A percentile compares a stretch with the other conserved stretches of the same genome.
phyloP scores from a whole-genome alignment of 1,284 basidiomycete species.

The Cutaneotrichosporon cutaneum region DNA sequence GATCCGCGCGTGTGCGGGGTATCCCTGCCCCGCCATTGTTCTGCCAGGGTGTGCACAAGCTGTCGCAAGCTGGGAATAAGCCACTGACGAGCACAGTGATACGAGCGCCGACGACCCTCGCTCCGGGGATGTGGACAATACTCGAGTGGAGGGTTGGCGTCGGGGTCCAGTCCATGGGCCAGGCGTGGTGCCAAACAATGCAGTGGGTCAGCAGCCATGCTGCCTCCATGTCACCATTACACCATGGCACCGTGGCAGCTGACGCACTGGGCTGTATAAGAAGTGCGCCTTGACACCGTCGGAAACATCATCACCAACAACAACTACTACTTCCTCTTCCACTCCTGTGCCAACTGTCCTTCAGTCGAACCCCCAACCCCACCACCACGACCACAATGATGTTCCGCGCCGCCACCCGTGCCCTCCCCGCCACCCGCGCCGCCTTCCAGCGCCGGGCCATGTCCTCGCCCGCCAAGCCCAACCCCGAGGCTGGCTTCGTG shows the following conservation, averaged over 20 bases:
- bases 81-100: no score
- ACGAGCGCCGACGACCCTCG: no score
- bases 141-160: no score
- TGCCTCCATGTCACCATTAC: not conserved
- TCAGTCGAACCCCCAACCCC: not conserved
- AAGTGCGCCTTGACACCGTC: not conserved
- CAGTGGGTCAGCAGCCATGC: not conserved
- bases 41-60: no score
- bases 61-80: no score
- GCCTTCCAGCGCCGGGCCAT: conserved; percentile 1
- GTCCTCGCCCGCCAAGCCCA: not conserved
- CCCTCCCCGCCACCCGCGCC: not conserved
- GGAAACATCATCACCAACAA: not conserved
- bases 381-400: conserved; percentile 5
- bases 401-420: conserved; percentile 11
- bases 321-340: not conserved
- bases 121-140: no score
- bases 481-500: not conserved
- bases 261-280: conserved; percentile 4
- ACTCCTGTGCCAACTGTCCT: conserved; percentile 2
- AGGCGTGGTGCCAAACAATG: no score
- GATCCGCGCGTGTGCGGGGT: no score
- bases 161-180: no score
- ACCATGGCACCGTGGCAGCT: not conserved
- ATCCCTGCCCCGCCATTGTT: no score